Percentiles rank a stretch among this genome's conserved stretches.
These are phyloP conservation scores for Heracleum sosnowskyi DNA, from an alignment of 129 eudicot species.

Conservation along the genomic window DNA sequence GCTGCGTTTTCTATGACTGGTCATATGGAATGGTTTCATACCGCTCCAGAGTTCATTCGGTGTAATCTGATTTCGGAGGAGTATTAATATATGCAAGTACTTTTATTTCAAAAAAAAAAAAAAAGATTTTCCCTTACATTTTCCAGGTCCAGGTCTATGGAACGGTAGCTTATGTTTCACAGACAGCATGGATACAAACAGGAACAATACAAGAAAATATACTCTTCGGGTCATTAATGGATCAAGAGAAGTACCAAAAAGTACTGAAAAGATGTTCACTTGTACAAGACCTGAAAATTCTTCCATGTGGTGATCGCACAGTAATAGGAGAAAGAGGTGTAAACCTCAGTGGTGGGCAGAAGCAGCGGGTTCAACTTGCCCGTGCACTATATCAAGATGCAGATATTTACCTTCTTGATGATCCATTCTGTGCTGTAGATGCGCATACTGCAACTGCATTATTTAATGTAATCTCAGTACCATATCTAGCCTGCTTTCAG, in stretches of 20 bases:
- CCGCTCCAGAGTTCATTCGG: no score
- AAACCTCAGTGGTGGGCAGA: conserved; percentile 84
- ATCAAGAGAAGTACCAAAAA: conserved; percentile 37
- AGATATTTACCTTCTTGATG: conserved; percentile 67
- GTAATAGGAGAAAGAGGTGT: conserved; percentile 81
- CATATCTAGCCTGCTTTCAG: background rate
- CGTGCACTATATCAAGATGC: conserved; percentile 81
- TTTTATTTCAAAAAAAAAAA: no score
- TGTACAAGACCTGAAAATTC: conserved; percentile 50
- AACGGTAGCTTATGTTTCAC: conserved; percentile 61
- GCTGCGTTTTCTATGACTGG: no score
- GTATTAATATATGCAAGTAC: no score
- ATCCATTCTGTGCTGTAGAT: conserved; percentile 86
- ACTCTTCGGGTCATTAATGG: conserved; percentile 40
- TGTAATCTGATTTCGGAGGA: no score
- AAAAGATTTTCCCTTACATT: background rate
- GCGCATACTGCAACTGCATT: conserved; percentile 69
- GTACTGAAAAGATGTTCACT: conserved; percentile 49
- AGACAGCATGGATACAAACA: conserved; percentile 80
- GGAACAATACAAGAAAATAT: conserved; percentile 58
- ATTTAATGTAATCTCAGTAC: conserved; percentile 39
- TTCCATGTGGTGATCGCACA: conserved; percentile 59
- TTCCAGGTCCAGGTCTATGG: conserved; percentile 56
- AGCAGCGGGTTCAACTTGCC: conserved; percentile 78
- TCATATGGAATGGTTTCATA: no score